Evolutionary conservation across 805 yeast species (phyloP), one percentile per base, ranked within the genome.

Genomic region (Saccharomyces eubayanus): DNA sequence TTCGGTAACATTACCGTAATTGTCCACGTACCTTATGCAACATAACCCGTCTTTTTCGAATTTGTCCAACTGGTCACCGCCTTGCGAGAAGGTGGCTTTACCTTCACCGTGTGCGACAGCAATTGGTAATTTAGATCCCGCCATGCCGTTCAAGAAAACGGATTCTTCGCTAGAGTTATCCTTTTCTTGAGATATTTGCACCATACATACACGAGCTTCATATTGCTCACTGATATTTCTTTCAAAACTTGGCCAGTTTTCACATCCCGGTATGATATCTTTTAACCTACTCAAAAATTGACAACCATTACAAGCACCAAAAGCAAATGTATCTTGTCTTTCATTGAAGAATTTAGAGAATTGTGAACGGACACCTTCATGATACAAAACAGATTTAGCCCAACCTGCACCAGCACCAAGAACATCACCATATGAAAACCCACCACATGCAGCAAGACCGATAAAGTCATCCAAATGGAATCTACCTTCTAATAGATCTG

Each of bases 81-180:
- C 57, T 36, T 36, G 10, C 47, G 73, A 73, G 70, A 92, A 94
- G 46, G 77, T 72, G 12, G 97, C 98, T 63, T 89, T 81, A 64
- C 99, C 99, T 75, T 94, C 99, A 62, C 99, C 99, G 68, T 94
- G 99, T 3, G 99, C 99, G 61, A 94, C 98, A 21, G 95, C 97
- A 72, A 94, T 89, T 52, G 99, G 99, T 64, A 94, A 72, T 64
- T 83, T 82, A 6, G 97, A 89, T n/a, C 97, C 96, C 64, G 83
- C 79, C 98, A 94, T 90, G 52, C 87, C 89, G 54, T 85, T 80
- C 62, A 91, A 81, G 79, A 94, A 92, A 53, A 94, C 82, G 53
- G 80, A 50, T 51, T 73, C 72, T 51, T 74, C 73, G 9, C 62
- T 59, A 27, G 72, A 72, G 28, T 75, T 73, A 53, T 79, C 79